Evolutionary conservation across 2,329 filamentous ascomycete genomes (phyloP), one percentile per base, ranked within the genome.

Genomic region (Microsporum audouinii): DNA sequence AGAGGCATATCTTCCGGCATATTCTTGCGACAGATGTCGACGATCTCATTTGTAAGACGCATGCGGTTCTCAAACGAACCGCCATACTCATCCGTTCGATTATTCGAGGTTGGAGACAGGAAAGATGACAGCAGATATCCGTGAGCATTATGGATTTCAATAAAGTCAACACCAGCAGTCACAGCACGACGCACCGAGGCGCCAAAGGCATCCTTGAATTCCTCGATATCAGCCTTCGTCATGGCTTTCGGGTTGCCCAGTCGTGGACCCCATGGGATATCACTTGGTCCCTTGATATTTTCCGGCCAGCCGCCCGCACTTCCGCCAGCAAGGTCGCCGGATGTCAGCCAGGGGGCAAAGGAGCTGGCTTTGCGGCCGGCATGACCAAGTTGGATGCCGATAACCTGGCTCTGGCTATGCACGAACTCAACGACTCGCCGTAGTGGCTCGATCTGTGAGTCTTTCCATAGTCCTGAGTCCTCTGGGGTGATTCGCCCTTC

Each of bases 101-200:
- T 76, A 73, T 94, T 94, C n/a, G 79, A 79, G 0, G 81, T 80
- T 0, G 88, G 88, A 0, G 83, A 85, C 2, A 91, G 63, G 77
- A 92, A 94, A 1, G 77, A 75, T 66, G 85, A 83, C 0, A 92
- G 75, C 0, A 94, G 80, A 69, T 91, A 94, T 0, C 89, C 88
- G 68, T 94, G 89, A 0, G 88, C 89, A 66, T 81, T 82, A 75
- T 94, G 89, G 58, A 95, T 83, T 71, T 95, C 89, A 62, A 95
- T 84, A 5, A 85, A 82, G 70, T 95, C 89, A 57, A 89, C 82
- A 0, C 89, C 90, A 1, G 84, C 86, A 64, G 82, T 77, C 3
- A 91, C 73, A 0, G 89, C 81, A 41, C 85, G 76, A 65, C 78
- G 77, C 0, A 82, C 79, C 0, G 83, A 78, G 1, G 80, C 80